These are phyloP conservation scores for Lizonia empirigonia DNA, from an alignment of 2,329 filamentous ascomycete species.

Conservation along the genomic window DNA sequence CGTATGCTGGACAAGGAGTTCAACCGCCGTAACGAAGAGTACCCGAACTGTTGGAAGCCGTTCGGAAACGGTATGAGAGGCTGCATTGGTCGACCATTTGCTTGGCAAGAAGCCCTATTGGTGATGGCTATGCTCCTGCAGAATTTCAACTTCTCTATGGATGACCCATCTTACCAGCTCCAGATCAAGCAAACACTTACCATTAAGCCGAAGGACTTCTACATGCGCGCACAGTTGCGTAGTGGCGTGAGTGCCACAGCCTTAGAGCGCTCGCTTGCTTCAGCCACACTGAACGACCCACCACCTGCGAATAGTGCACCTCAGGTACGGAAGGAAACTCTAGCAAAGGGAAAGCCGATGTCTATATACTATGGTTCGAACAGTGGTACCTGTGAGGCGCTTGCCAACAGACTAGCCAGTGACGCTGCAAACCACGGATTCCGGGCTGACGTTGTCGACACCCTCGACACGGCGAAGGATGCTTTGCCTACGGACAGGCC, in stretches of 20 bases:
- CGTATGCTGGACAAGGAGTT: slow-evolving; percentile 55
- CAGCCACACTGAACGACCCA: slow-evolving; percentile 26
- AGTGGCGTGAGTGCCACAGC: slow-evolving; percentile 40
- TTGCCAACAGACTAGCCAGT: slow-evolving; percentile 47
- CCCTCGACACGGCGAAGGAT: slow-evolving; percentile 44
- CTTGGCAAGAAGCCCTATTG: slow-evolving; percentile 60
- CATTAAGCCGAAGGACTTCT: slow-evolving; percentile 52
- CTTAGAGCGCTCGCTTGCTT: slow-evolving; percentile 37
- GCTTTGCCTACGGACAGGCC: slow-evolving; percentile 46
- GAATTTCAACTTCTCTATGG: slow-evolving; percentile 52
- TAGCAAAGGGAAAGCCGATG: slow-evolving; percentile 38
- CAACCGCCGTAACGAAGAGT: slow-evolving; percentile 46
- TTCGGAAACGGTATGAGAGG: slow-evolving; percentile 60
- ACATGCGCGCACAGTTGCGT: slow-evolving; percentile 46
- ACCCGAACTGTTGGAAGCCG: slow-evolving; percentile 56
- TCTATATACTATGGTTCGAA: slow-evolving; percentile 50
- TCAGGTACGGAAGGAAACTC: slow-evolving; percentile 18
- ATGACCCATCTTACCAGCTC: slow-evolving; percentile 52
- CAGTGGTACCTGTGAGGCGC: slow-evolving; percentile 50
- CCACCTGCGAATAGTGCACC: slow-evolving; percentile 14
- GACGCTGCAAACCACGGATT: slow-evolving; percentile 47
- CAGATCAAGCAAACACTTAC: slow-evolving; percentile 54
- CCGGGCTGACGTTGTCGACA: slow-evolving; percentile 41
- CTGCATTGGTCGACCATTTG: slow-evolving; percentile 61
- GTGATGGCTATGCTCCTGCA: slow-evolving; percentile 53